Conservation (phyloP, 208 protist species). For the Tritrichomonas foetus region DNA sequence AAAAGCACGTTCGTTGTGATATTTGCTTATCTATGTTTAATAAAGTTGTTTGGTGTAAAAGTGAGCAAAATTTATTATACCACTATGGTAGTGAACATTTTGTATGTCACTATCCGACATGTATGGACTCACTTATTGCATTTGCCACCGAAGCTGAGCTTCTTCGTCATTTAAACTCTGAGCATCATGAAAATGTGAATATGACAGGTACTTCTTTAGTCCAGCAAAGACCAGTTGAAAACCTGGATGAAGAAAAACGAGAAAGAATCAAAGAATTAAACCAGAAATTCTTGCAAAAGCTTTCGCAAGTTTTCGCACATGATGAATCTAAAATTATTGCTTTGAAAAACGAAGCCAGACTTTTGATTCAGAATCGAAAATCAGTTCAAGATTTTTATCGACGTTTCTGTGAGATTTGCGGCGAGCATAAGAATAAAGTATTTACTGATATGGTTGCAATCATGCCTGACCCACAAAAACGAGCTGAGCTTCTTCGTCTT, state of each 20-base stretch:
- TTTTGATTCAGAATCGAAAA: not conserved
- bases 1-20: not conserved
- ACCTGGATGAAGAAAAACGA: not conserved
- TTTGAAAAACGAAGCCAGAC: not conserved
- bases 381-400: not conserved
- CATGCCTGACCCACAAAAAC: not conserved
- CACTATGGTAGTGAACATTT: not conserved
- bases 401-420: not conserved
- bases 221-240: too few species aligned
- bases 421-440: not conserved
- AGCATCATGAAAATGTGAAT: not conserved
- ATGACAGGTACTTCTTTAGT: not conserved
- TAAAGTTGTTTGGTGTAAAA: not conserved
- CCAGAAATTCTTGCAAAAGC: not conserved
- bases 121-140: not conserved
- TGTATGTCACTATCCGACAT: not conserved
- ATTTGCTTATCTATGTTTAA: not conserved
- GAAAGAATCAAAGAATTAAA: not conserved
- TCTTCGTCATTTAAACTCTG: not conserved
- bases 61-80: not conserved
- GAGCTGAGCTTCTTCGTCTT: not conserved
- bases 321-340: not conserved
- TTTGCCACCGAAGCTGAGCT: not conserved
- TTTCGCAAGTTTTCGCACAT: not conserved
- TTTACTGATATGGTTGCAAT: slow-evolving; percentile 5